These are phyloP conservation scores for Penicillium thymicola DNA, from an alignment of 2,329 filamentous ascomycete species.

Conservation along the genomic window DNA sequence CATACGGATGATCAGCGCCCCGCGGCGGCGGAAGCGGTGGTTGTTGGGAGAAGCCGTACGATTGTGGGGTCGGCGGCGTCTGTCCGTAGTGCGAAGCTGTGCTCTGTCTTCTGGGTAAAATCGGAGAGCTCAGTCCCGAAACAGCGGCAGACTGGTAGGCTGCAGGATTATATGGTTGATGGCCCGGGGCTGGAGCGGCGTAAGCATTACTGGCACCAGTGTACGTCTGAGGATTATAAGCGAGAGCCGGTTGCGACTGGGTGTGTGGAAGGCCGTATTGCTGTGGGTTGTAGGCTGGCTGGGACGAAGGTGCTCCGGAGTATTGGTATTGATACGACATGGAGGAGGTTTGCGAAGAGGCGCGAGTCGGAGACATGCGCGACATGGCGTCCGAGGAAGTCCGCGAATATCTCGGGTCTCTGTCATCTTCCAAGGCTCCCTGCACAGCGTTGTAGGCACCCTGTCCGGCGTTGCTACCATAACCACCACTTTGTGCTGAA, in stretches of 20 bases:
- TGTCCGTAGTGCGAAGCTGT: constrained; percentile 27
- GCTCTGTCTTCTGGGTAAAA: constrained; percentile 33
- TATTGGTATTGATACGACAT: constrained; percentile 50
- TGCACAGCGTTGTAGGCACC: constrained; percentile 23
- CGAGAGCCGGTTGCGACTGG: constrained; percentile 46
- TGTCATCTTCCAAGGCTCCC: constrained; percentile 28
- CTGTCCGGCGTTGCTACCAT: constrained; percentile 35
- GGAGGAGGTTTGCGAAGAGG: constrained; percentile 42
- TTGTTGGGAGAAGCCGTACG: constrained; percentile 32
- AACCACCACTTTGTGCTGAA: constrained; percentile 32
- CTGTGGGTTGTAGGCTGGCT: constrained; percentile 60
- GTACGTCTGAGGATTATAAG: constrained; percentile 71
- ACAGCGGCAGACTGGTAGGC: constrained; percentile 44
- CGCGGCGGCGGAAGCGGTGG: constrained; percentile 42
- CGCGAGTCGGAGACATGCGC: constrained; percentile 37
- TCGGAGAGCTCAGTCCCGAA: constrained; percentile 30
- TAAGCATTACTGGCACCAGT: constrained; percentile 27
- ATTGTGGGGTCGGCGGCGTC: constrained; percentile 31
- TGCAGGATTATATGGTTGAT: constrained; percentile 51
- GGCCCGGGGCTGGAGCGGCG: constrained; percentile 24
- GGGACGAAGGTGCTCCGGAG: constrained; percentile 41
- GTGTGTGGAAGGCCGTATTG: constrained; percentile 52
- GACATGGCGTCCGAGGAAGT: constrained; percentile 33
- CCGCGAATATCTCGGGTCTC: constrained; percentile 37
- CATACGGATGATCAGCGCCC: constrained; percentile 38